phyloP scores from a whole-genome alignment of 2,329 filamentous ascomycete genomes.

The Tolypocladium cylindrosporum region DNA sequence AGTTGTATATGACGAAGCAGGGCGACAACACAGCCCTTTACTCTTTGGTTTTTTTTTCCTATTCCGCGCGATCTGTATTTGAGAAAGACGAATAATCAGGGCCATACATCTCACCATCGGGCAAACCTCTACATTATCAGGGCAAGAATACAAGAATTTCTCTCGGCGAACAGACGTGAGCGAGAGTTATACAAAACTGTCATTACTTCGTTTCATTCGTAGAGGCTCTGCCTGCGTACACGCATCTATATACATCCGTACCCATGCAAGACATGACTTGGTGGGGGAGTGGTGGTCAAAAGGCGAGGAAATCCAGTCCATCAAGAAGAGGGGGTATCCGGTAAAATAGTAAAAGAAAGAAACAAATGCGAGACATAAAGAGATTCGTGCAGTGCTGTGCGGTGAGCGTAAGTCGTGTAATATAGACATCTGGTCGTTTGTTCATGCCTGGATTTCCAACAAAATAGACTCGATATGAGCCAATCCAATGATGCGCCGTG shows the following conservation, averaged over 20 bases:
- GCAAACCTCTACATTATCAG: neutral
- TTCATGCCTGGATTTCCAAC: neutral
- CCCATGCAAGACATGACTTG: neutral
- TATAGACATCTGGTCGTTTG: neutral
- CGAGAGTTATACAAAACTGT: neutral
- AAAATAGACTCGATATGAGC: neutral
- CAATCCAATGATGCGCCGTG: neutral
- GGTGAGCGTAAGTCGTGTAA: neutral
- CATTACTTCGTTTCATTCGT: neutral
- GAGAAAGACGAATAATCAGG: neutral
- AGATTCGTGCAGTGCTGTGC: neutral
- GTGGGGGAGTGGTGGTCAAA: neutral
- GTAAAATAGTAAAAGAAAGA: neutral
- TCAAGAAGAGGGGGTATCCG: neutral
- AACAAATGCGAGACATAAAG: neutral
- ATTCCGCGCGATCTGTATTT: neutral
- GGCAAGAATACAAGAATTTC: too few species aligned
- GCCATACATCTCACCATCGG: neutral
- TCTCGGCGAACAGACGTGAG: neutral
- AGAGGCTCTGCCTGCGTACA: neutral
- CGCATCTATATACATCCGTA: neutral
- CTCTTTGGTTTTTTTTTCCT: neutral
- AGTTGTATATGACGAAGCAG: neutral
- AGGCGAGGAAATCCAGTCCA: neutral
- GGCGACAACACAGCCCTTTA: neutral